A percentile compares a stretch with the other conserved stretches of the same genome.
phyloP scores from a whole-genome alignment of 2,329 filamentous ascomycete species.

The Acrocalymma vagum region DNA sequence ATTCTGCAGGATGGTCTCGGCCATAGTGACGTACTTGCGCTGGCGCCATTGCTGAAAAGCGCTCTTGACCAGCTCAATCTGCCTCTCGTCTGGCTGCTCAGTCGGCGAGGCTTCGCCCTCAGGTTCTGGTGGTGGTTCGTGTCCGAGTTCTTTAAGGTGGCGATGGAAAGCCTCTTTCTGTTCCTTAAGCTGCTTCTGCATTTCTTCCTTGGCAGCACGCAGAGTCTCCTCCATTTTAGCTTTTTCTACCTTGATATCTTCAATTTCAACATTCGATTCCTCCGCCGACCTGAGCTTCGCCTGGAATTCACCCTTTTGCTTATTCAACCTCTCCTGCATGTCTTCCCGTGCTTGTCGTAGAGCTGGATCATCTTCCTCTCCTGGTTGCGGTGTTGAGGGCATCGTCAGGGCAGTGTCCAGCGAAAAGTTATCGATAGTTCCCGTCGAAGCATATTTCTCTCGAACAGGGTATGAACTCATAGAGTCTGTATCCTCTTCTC shows the following conservation, averaged over 20 bases:
- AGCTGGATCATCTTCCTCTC: constrained; percentile 78
- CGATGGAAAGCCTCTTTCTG: constrained; percentile 87
- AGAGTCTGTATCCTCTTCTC: constrained; percentile 88
- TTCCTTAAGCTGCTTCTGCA: constrained; percentile 83
- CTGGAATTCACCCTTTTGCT: constrained; percentile 83
- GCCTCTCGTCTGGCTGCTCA: constrained; percentile 69
- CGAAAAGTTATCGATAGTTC: constrained; percentile 95
- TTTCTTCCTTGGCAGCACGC: constrained; percentile 80
- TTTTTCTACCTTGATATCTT: constrained; percentile 85
- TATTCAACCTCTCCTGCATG: constrained; percentile 83
- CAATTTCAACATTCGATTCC: constrained; percentile 78
- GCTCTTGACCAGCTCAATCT: constrained; percentile 74
- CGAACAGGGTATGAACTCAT: constrained; percentile 85
- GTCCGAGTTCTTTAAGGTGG: constrained; percentile 73
- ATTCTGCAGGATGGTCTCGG: constrained; percentile 87
- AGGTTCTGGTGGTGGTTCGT: constrained; percentile 64
- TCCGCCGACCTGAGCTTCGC: constrained; percentile 79
- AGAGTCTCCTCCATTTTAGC: constrained; percentile 84
- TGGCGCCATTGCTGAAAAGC: constrained; percentile 80
- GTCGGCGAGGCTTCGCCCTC: constrained; percentile 31
- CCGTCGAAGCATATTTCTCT: constrained; percentile 95
- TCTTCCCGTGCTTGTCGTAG: constrained; percentile 80
- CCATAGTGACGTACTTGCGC: constrained; percentile 91
- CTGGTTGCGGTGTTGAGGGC: constrained; percentile 86
- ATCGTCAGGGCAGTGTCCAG: constrained; percentile 93